These are phyloP conservation scores for Acanthamoeba royreba DNA, from an alignment of 208 protist genomes.

Conservation along the genomic window DNA sequence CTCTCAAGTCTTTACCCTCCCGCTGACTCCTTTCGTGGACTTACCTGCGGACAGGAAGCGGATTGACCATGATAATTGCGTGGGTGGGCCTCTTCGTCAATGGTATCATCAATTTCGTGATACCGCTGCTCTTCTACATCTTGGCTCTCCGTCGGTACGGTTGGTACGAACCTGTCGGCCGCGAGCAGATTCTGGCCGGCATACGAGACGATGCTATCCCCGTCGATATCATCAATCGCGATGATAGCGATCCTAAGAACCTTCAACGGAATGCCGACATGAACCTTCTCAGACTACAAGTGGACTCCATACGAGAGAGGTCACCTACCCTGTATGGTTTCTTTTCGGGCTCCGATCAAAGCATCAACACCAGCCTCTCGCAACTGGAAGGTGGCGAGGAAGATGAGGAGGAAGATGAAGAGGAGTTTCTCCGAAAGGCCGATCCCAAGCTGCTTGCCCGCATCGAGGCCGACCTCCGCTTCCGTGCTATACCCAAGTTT, in stretches of 20 bases:
- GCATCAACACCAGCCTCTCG: no score
- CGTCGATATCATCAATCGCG: not conserved
- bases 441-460: not conserved
- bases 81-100: not conserved
- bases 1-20: not conserved
- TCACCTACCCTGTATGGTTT: not conserved
- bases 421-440: not conserved
- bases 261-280: not conserved
- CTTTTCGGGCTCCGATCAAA: not conserved
- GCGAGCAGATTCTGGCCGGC: not conserved
- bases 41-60: not conserved
- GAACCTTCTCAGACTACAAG: not conserved
- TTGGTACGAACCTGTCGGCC: not conserved
- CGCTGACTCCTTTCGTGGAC: not conserved
- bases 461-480: not conserved
- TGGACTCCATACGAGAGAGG: not conserved
- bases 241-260: not conserved
- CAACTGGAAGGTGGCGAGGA: no score
- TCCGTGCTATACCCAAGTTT: not conserved
- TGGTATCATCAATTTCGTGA: slow-evolving; percentile 1
- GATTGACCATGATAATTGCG: not conserved
- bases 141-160: not conserved
- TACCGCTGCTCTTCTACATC: not conserved
- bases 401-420: not conserved
- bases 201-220: not conserved